A percentile compares a stretch with the other conserved stretches of the same genome.
These are phyloP conservation scores for Ophiostoma pallidulum DNA, from an alignment of 2,329 filamentous ascomycete genomes.

Conservation along the genomic window DNA sequence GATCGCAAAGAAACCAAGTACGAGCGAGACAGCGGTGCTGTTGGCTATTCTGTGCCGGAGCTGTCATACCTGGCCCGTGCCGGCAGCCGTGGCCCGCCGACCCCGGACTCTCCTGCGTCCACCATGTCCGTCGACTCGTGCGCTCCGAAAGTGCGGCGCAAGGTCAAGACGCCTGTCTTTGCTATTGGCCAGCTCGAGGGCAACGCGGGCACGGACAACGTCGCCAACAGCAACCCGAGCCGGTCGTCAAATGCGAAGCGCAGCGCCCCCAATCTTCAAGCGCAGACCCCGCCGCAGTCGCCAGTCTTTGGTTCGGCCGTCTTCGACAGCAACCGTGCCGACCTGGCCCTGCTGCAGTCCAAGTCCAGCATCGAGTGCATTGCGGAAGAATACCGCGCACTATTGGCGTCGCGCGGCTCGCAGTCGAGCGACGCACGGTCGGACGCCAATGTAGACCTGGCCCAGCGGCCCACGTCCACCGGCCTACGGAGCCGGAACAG, in stretches of 20 bases:
- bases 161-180: constrained; percentile 43
- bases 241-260: background rate
- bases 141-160: constrained; percentile 30
- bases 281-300: constrained; percentile 10
- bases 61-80: constrained; percentile 26
- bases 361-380: constrained; percentile 37
- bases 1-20: background rate
- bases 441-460: constrained; percentile 17
- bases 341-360: constrained; percentile 13
- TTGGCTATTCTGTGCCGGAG: constrained; percentile 24
- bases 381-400: constrained; percentile 40
- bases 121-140: constrained; percentile 12
- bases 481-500: background rate
- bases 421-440: constrained; percentile 22
- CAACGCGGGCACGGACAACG: background rate
- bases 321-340: background rate
- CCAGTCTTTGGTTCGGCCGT: background rate
- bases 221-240: background rate
- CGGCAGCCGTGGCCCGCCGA: constrained; percentile 14
- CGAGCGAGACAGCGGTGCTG: background rate
- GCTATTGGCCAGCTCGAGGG: constrained; percentile 41
- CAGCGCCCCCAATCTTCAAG: background rate
- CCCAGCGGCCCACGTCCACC: background rate
- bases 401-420: constrained; percentile 33
- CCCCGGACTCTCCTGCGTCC: constrained; percentile 17